Base-by-base conservation (phyloP, 768 basidiomycete genomes). In the Podaxis rugospora region DNA sequence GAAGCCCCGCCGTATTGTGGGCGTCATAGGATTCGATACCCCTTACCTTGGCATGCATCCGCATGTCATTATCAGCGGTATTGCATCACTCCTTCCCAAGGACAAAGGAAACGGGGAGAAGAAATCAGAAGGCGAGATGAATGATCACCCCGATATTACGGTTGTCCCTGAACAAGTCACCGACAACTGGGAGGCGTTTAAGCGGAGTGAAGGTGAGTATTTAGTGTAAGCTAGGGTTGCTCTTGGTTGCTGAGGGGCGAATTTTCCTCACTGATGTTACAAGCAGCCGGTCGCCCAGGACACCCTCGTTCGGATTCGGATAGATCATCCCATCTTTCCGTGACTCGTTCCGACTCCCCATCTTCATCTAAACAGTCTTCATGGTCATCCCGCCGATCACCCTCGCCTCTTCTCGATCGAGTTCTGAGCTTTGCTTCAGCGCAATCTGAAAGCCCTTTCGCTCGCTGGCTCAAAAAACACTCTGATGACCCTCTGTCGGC, bases 31-130 rank as follows among this genome's bases (percentile, higher is more conserved):
- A 5, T 84, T 84, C 64, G 84, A 86, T 66, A 81, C 79, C 0
- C 84, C 84, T 13, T 84, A 77, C 62, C 76, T 86, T 10, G 83
- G 83, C 4, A 82, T 86, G 82, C 84, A 86, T 62, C 84, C 84
- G 0, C 84, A 85, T 62, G 83, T 86, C 51, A 79, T 84, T 11
- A 69, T 84, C 62, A 81, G 74, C 57, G 84, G 84, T 1, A 76
- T 85, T 40, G 81, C 82, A 4, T 83, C 82, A 2, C 69, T 85
- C 5, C 71, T 84, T n/a, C 75, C 78, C 0, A 78, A 78, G 42
- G 69, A 66, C 5, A 71, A 75, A 5, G 66, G 70, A 9, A 57
- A 67, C 56, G 59, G 70, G 53, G 56, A 69, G 69, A 35, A 64
- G 64, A 49, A 68, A 59, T 72, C 76, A 0, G 78, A 78, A 60